Percentiles rank a stretch among this genome's conserved stretches.
These are phyloP conservation scores for Mortierella hygrophila DNA, from an alignment of 192 early-diverging fungal genomes.

Conservation along the genomic window DNA sequence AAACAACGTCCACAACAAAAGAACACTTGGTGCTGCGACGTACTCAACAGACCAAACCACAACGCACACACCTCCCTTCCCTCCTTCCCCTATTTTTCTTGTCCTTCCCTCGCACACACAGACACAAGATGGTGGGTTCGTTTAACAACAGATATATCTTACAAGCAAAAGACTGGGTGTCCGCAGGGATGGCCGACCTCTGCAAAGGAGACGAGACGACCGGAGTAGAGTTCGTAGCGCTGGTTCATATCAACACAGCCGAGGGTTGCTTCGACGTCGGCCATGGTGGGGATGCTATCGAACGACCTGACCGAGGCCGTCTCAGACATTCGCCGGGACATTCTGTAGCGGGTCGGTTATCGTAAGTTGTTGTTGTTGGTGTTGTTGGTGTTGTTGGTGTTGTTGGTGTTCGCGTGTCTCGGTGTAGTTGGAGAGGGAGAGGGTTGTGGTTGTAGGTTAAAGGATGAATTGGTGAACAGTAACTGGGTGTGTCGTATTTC, in stretches of 20 bases:
- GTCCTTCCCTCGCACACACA: neutral
- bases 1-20: neutral
- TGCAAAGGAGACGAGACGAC: constrained; percentile 56
- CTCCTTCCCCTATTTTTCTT: neutral
- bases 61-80: neutral
- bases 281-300: constrained; percentile 57
- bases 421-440: neutral
- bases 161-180: constrained; percentile 59
- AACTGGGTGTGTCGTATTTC: too few relatives aligned
- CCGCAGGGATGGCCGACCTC: constrained; percentile 60
- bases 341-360: neutral
- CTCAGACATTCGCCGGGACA: constrained; percentile 58
- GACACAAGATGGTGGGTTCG: neutral
- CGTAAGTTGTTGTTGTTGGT: neutral
- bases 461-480: too few relatives aligned
- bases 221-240: constrained; percentile 54
- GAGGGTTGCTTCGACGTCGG: constrained; percentile 53
- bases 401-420: neutral
- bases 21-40: neutral
- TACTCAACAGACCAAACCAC: neutral
- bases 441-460: too few relatives aligned
- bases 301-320: constrained; percentile 48
- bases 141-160: neutral
- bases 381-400: neutral
- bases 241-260: constrained; percentile 57